Base-by-base conservation (phyloP, 352 stramenopile genomes). In the Phytophthora megakarya region DNA sequence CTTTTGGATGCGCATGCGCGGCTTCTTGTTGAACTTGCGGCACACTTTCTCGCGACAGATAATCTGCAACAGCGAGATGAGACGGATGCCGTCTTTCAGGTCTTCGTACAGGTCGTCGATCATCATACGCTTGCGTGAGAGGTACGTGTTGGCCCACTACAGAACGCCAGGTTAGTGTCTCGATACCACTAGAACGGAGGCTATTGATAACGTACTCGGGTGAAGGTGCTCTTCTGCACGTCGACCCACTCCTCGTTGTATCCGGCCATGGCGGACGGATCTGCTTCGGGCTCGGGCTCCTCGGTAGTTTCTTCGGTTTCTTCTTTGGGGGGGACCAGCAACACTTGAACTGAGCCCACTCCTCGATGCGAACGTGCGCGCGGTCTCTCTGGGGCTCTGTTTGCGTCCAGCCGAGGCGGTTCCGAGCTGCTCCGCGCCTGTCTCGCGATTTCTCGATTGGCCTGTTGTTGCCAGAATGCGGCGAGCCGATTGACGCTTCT, bases 181-280 rank as follows among this genome's bases (percentile, higher is more conserved):
- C 19, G n/a, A n/a, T n/a, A n/a, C n/a, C n/a, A n/a, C 1, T 63
- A 40, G 26, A 28, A 18, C 26, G 2, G 35, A 43, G 6, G 28
- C 21, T 32, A n/a, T n/a, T n/a, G n/a, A n/a, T n/a, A n/a, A n/a
- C n/a, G n/a, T 78, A 95, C 86, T 71, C 90, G 72, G 25, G 90
- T 97, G 73, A 97, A 97, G 8, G 90, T 97, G 73, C 81, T 96
- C 71, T 96, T 96, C 76, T 97, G 90, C 44, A 97, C 83, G 56
- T 93, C 86, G 43, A 96, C 83, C 90, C 90, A 97, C 70, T 95
- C 86, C 46, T 93, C 86, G 49, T 70, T 77, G 59, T 79, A 82
- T 65, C 80, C 80, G 46, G 76, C 76, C 83, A 90, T 89, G 61
- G 28, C 13, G 40, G 37, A 39, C 44, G 65, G 15, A 66, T 46